These are phyloP conservation scores for Pulveroboletus sp. DNA, from an alignment of 768 basidiomycete genomes.

Conservation along the genomic window DNA sequence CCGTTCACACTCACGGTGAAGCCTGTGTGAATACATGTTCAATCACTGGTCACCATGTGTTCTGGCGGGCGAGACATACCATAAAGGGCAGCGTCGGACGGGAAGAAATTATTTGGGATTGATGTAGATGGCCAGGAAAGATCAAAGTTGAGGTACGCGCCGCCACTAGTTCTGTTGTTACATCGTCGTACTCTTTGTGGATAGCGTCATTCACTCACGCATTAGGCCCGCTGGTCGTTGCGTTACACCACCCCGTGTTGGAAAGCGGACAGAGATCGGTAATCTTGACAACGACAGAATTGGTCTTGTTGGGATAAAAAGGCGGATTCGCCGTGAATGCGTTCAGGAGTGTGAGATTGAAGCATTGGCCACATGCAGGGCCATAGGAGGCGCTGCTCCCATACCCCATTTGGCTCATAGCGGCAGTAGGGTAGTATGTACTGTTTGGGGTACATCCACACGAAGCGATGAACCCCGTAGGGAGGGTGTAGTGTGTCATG, in stretches of 20 bases:
- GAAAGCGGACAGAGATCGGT: conserved; percentile 76
- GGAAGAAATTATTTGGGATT: conserved; percentile 71
- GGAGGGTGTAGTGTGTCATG: conserved; percentile 69
- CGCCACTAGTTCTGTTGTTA: conserved; percentile 44
- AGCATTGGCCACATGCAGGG: conserved; percentile 73
- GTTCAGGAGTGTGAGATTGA: conserved; percentile 69
- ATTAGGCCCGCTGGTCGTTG: conserved; percentile 56
- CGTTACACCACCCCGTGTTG: conserved; percentile 64
- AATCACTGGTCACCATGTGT: conserved; percentile 16
- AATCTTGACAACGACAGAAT: conserved; percentile 68
- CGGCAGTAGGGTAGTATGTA: conserved; percentile 71
- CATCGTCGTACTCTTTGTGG: background rate
- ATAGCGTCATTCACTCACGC: conserved; percentile 40
- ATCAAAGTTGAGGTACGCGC: conserved; percentile 74
- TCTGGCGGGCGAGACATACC: conserved; percentile 34
- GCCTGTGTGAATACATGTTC: conserved; percentile 31
- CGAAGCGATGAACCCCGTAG: conserved; percentile 47
- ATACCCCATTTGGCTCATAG: conserved; percentile 74
- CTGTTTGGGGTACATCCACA: conserved; percentile 73
- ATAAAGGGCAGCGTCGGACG: conserved; percentile 61
- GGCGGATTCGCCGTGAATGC: conserved; percentile 63
- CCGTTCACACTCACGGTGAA: conserved; percentile 32
- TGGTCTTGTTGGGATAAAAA: conserved; percentile 57
- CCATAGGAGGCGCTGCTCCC: conserved; percentile 72
- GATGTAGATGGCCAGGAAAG: conserved; percentile 71